phyloP scores from a whole-genome alignment of 257 asterid species.

The Solanum appendiculatum region DNA sequence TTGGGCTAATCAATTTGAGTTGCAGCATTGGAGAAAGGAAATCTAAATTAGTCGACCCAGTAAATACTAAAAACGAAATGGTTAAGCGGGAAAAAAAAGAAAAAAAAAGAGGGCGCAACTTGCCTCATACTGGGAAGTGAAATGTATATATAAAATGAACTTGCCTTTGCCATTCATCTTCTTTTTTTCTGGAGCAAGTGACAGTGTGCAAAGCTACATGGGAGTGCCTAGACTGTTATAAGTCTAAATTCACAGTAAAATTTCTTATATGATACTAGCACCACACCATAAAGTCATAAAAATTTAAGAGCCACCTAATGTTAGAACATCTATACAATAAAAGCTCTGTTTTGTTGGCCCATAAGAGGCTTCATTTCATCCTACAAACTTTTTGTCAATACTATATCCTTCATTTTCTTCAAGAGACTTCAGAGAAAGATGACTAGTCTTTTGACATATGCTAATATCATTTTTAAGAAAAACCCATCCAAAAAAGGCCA shows the following conservation, averaged over 20 bases:
- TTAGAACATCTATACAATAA: constrained; percentile 1
- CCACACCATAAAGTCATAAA: not conserved
- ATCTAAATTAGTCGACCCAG: too few species aligned
- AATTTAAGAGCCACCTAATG: not conserved
- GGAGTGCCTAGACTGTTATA: not conserved
- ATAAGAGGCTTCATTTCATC: not conserved
- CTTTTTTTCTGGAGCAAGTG: not conserved
- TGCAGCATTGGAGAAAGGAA: not conserved
- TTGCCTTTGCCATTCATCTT: not conserved
- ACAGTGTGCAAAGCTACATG: not conserved
- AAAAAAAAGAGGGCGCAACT: not conserved
- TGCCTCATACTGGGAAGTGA: not conserved
- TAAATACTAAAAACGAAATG: not conserved
- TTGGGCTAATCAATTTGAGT: not conserved
- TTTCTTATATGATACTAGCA: not conserved
- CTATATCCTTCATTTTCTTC: constrained; percentile 19
- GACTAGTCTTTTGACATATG: constrained; percentile 6
- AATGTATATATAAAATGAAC: not conserved
- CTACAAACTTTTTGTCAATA: constrained; percentile 4
- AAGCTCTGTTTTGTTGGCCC: not conserved
- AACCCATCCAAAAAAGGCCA: not conserved
- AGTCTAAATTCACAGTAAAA: not conserved
- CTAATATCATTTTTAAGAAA: not conserved
- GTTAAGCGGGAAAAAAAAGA: too few species aligned
- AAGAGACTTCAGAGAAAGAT: not conserved